Conservation (phyloP, 78 protist genomes). For the Cavenderia fasciculata region DNA sequence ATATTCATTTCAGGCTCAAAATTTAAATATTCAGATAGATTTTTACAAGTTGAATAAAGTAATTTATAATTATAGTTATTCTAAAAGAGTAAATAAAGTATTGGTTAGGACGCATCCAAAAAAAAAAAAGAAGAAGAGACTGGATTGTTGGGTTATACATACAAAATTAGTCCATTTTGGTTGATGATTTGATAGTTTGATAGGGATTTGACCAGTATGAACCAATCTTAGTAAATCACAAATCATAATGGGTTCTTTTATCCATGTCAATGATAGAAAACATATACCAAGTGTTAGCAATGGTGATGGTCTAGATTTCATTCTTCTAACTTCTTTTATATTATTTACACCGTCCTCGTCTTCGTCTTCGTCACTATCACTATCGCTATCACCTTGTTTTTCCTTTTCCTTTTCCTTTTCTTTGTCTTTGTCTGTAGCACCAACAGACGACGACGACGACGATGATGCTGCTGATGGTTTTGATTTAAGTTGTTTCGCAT, state of each 20-base stretch:
- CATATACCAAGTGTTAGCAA: constrained; percentile 14
- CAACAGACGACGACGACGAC: too few relatives aligned
- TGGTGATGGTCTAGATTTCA: constrained; percentile 19
- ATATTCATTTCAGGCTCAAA: constrained; percentile 27
- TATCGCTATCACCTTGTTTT: neutral
- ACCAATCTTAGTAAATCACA: constrained; percentile 8
- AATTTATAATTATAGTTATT: neutral
- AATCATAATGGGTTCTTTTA: constrained; percentile 32
- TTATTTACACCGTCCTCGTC: neutral
- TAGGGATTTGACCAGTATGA: constrained; percentile 19
- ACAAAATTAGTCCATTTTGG: neutral
- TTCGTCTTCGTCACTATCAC: neutral
- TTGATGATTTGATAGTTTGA: neutral
- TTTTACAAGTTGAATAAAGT: constrained; percentile 1
- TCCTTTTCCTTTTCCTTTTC: neutral
- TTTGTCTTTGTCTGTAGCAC: too few relatives aligned
- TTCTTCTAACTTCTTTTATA: neutral
- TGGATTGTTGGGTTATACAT: neutral
- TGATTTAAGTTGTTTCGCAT: too few relatives aligned
- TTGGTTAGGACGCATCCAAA: neutral
- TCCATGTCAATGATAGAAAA: constrained; percentile 1
- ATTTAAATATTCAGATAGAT: constrained; percentile 29
- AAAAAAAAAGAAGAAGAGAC: neutral
- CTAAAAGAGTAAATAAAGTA: neutral
- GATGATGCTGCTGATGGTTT: too few relatives aligned